Base-by-base conservation (phyloP, 2,329 filamentous ascomycete genomes). In the Scedosporium minutisporum region DNA sequence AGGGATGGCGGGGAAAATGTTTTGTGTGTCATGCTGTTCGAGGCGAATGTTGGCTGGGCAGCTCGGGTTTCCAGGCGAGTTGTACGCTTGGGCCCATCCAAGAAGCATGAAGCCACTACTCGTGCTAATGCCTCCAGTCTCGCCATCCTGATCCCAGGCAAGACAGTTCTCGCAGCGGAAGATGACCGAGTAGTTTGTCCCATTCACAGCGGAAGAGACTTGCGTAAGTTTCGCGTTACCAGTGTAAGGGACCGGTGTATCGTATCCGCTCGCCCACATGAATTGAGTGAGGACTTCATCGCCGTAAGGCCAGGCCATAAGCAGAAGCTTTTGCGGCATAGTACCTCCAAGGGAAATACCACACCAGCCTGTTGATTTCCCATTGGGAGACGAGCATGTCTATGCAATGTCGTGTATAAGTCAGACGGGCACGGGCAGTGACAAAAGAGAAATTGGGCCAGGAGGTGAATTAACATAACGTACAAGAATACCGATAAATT, bases 131-230 rank as follows among this genome's bases (percentile, higher is more conserved):
- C 73, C 75, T 0, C 76, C 76, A 0, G 72, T 74, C 48, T 74
- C 73, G 4, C 78, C 79, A 41, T 77, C 75, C 48, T 83, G 76
- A 66, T 81, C 73, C 79, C 82, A 85, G 1, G 74, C 67, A 29
- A 83, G 74, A 70, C 83, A 86, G 66, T 78, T 77, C 66, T 85
- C 72, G 72, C 87, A 90, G 57, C 84, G 80, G 74, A 87, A 90
- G n/a, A 88, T 80, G 60, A 88, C 70, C 51, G 81, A 81, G 71
- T 83, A 90, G 67, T 82, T 75, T 27, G 81, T 84, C 14, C 77
- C 76, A 67, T 81, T 87, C 63, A 88, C 76, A 27, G 75, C 79
- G 10, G 81, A 80, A 12, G 81, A 82, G 65, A 89, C 81, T 66
- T 85, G 80, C 0, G 82, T 86, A 27, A 89, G 70, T 41, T 78